Conservation (phyloP, 306 rosid genomes). For the Crataegus laevigata region DNA sequence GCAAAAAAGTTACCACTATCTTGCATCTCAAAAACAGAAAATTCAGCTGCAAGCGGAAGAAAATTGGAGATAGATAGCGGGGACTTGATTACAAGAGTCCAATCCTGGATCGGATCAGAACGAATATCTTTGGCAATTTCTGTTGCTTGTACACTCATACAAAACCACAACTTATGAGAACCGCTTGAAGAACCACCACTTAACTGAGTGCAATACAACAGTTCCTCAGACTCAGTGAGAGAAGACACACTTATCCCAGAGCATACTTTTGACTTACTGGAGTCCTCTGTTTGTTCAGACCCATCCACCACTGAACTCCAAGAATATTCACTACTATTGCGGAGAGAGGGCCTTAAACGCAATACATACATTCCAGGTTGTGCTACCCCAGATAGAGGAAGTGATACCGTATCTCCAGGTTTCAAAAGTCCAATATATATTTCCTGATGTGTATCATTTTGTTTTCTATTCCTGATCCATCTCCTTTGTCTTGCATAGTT, state of each 20-base stretch:
- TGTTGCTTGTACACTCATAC: slow-evolving; percentile 70
- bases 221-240: slow-evolving; percentile 74
- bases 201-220: slow-evolving; percentile 59
- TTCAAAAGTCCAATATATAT: slow-evolving; percentile 61
- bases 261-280: slow-evolving; percentile 18
- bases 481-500: slow-evolving; percentile 70
- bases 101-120: slow-evolving; percentile 93
- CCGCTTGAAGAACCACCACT: slow-evolving; percentile 60
- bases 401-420: slow-evolving; percentile 72
- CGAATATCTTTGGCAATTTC: slow-evolving; percentile 86
- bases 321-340: slow-evolving; percentile 48
- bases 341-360: slow-evolving; percentile 60
- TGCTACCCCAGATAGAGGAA: slow-evolving; percentile 67
- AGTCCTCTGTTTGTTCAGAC: slow-evolving; percentile 39
- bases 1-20: slow-evolving; percentile 60
- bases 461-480: slow-evolving; percentile 73
- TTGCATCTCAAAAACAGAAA: slow-evolving; percentile 83
- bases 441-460: slow-evolving; percentile 35
- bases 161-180: slow-evolving; percentile 72
- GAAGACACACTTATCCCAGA: slow-evolving; percentile 62
- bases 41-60: slow-evolving; percentile 90
- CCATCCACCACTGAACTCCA: slow-evolving; percentile 73
- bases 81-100: slow-evolving; percentile 84
- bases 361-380: slow-evolving; percentile 58
- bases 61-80: slow-evolving; percentile 75